Base-by-base conservation (phyloP, 2,329 filamentous ascomycete genomes). In the Exserohilum turcica region DNA sequence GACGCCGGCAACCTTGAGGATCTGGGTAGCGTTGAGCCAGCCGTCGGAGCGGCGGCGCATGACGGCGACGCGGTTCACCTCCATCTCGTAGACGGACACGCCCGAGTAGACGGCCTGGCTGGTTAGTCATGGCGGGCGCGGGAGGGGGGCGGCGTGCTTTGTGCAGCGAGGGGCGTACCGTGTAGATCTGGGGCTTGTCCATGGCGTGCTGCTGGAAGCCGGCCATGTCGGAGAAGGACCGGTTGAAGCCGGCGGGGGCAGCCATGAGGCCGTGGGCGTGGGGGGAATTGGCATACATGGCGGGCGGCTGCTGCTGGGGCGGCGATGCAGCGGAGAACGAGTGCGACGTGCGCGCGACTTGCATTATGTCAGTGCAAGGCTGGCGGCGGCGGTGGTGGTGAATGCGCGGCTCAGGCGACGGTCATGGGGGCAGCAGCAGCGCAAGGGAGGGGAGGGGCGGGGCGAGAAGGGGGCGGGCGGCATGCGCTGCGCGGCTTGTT, bases 41-140 rank as follows among this genome's bases (percentile, higher is more conserved):
- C 91, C 93, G 75, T 99, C 94, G 63, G 90, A 89, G 60, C 94
- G 88, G 53, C 94, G 88, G 73, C 94, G 91, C 94, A 99, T 99
- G 44, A 97, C 92, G 19, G 92, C 91, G 61, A 99, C 82, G 39
- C 85, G 86, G 73, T 96, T 95, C 56, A 97, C 90, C 74, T 97
- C 92, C 92, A 97, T 97, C 77, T 99, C 94, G 79, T 97, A 99
- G 13, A 99, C 94, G 56, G 93, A 88, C 39, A 97, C 91, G 63
- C 92, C 92, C 6, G 93, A 97, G 75, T 97, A 97, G 35, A 95
- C 90, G 56, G 93, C 93, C 86, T 62, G 49, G 35, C 15, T 15
- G 10, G 56, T 71, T 57, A 70, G 64, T n/a, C 45, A 52, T 15
- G 8, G 5, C 9, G 13, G 6, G 21, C n/a, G n/a, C n/a, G 90